Percentiles rank a stretch among this genome's conserved stretches.
Evolutionary conservation across 129 eudicot genomes (phyloP).

Genomic region (Flaveria robusta): DNA sequence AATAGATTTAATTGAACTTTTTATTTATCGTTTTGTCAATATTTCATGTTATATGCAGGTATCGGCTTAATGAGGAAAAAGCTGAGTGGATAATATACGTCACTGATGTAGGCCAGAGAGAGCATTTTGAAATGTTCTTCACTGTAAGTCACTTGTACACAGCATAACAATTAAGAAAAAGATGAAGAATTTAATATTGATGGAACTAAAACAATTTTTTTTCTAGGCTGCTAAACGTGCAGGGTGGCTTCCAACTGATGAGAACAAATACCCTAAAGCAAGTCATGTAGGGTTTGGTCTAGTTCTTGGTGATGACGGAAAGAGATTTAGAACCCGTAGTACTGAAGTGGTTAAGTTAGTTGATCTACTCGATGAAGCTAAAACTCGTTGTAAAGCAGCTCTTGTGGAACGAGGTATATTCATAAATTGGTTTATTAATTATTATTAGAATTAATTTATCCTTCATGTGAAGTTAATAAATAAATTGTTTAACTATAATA

Average conservation of each 20-base stretch:
- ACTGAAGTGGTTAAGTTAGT: slow-evolving; percentile 84
- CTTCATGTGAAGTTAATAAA: background rate
- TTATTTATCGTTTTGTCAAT: background rate
- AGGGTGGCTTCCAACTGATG: slow-evolving; percentile 89
- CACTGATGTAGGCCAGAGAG: slow-evolving; percentile 88
- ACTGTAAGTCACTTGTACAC: slow-evolving; percentile 52
- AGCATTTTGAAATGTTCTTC: slow-evolving; percentile 92
- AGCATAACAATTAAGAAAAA: background rate
- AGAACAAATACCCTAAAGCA: slow-evolving; percentile 57
- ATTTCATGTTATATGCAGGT: slow-evolving; percentile 50
- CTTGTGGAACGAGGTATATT: slow-evolving; percentile 80
- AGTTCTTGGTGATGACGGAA: slow-evolving; percentile 95
- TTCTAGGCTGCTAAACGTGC: slow-evolving; percentile 77
- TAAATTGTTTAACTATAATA: background rate
- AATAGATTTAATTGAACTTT: background rate
- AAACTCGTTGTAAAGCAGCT: slow-evolving; percentile 72
- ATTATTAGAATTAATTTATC: background rate
- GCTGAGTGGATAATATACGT: slow-evolving; percentile 90
- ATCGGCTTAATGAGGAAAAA: slow-evolving; percentile 89
- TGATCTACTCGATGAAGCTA: slow-evolving; percentile 97
- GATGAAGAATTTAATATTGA: background rate
- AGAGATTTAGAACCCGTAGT: slow-evolving; percentile 87
- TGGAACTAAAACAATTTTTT: background rate
- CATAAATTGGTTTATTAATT: background rate
- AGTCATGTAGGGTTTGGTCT: slow-evolving; percentile 97